Evolutionary conservation across 257 asterid species (phyloP), one percentile per base, ranked within the genome.

Genomic region (Orobanche coerulescens): DNA sequence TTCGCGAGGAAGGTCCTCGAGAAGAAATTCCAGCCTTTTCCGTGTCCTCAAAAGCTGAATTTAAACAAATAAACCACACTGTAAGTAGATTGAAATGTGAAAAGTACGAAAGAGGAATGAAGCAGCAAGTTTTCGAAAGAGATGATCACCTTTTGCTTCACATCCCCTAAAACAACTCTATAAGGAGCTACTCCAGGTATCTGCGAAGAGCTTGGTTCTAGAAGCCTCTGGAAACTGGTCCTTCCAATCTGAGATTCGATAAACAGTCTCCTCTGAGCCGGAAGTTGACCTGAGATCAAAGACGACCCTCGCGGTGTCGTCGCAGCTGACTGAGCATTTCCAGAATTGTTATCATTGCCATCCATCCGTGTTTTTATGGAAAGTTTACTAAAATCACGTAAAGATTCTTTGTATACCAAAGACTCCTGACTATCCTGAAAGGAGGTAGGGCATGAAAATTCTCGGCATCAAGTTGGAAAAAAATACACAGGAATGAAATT

Each of bases 1-100:
- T 73, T 92, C 98, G 73, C 95, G 79, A 58, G 98, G 95, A 79
- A 88, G 85, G 78, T 84, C 95, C 77, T 92, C 96, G 18, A 92
- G 93, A 53, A 92, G 96, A 67, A 79, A 85, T 81, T 92, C 98
- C 49, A 92, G 82, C 66, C 90, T 82, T 76, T 66, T 92, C 31
- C 87, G 73, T 52, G 96, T 78, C 91, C 80, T 92, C 69, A 78
- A 18, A 66, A 92, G 96, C 98, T 92, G 93, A 46, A 73, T 59
- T 55, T 36, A 31, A 50, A 22, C 23, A 47, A 49, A n/a, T n/a
- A 56, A 51, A 14, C 59, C 9, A 62, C 2, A 12, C 69, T 42
- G 48, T 42, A 60, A 63, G 59, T 61, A 8, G 56, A 50, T 58
- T n/a, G 44, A 12, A 34, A 52, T 31, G 0, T 16, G n/a, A 43